phyloP scores from a whole-genome alignment of 768 basidiomycete genomes.

The Xanthoconium stramineum region DNA sequence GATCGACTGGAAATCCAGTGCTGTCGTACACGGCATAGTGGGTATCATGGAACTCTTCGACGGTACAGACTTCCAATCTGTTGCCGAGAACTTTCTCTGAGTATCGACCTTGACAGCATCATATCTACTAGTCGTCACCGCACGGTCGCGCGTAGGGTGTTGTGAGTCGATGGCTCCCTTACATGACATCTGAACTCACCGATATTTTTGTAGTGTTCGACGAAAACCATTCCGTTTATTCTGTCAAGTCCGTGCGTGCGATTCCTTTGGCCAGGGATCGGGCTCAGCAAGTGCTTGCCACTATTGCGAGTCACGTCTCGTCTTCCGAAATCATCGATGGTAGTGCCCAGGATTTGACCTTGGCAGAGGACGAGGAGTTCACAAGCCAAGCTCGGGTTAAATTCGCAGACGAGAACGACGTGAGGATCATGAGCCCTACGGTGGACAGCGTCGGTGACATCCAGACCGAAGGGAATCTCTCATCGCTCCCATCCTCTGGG shows the following conservation, averaged over 20 bases:
- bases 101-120: slow-evolving; percentile 46
- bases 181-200: slow-evolving; percentile 3
- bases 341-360: slow-evolving; percentile 20
- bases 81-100: slow-evolving; percentile 11
- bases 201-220: slow-evolving; percentile 54
- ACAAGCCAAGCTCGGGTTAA: slow-evolving; percentile 42
- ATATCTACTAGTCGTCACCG: slow-evolving; percentile 71
- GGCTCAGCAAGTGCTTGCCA: slow-evolving; percentile 51
- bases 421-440: slow-evolving; percentile 43
- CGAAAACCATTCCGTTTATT: slow-evolving; percentile 56
- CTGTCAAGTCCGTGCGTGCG: slow-evolving; percentile 63
- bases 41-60: slow-evolving; percentile 72
- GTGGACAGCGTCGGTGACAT: slow-evolving; percentile 2
- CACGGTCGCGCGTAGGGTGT: slow-evolving; percentile 58
- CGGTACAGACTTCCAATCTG: slow-evolving; percentile 38
- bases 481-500: slow-evolving; percentile 40
- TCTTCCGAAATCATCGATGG: slow-evolving; percentile 42
- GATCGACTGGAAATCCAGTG: slow-evolving; percentile 52
- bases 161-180: slow-evolving; percentile 42
- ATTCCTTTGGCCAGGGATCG: slow-evolving; percentile 70
- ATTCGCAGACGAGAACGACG: slow-evolving; percentile 47
- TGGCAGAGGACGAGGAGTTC: slow-evolving; percentile 1
- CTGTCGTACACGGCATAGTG: slow-evolving; percentile 71
- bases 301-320: slow-evolving; percentile 50
- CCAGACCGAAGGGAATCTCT: not conserved